phyloP scores from a whole-genome alignment of 352 stramenopile genomes.

The Blastocystis sp. region DNA sequence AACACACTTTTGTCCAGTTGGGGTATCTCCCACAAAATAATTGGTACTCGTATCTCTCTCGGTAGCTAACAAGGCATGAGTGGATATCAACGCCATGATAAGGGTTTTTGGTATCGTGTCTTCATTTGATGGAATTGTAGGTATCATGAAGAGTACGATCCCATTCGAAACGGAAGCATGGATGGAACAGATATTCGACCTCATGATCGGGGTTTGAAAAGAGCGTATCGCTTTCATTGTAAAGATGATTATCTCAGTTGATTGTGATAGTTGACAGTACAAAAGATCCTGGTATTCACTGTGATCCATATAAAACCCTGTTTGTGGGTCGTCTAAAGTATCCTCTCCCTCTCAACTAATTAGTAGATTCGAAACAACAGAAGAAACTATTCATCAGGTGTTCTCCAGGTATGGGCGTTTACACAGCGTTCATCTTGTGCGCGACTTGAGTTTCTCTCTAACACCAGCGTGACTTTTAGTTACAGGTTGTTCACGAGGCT shows the following conservation, averaged over 20 bases:
- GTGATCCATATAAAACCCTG: constrained; percentile 44
- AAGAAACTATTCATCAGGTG: constrained; percentile 3
- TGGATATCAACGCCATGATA: background rate
- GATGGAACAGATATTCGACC: constrained; percentile 55
- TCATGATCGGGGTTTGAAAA: constrained; percentile 61
- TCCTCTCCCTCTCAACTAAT: background rate
- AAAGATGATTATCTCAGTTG: background rate
- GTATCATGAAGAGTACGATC: constrained; percentile 61
- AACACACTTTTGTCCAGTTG: background rate
- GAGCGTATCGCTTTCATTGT: constrained; percentile 46
- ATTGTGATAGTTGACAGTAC: background rate
- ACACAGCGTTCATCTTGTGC: background rate
- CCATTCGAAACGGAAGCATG: constrained; percentile 61
- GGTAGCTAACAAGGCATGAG: background rate
- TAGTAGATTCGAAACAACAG: constrained; percentile 4
- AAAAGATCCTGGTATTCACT: background rate
- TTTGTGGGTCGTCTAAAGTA: constrained; percentile 54
- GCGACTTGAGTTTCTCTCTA: constrained; percentile 17
- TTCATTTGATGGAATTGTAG: background rate
- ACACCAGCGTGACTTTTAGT: background rate
- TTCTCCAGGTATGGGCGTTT: constrained; percentile 47
- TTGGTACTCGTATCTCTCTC: no score
- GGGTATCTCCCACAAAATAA: no score
- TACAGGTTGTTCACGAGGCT: constrained; percentile 21
- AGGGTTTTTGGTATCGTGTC: constrained; percentile 20